phyloP scores from a whole-genome alignment of 2,329 filamentous ascomycete genomes.

The Lachnellula hyalina region DNA sequence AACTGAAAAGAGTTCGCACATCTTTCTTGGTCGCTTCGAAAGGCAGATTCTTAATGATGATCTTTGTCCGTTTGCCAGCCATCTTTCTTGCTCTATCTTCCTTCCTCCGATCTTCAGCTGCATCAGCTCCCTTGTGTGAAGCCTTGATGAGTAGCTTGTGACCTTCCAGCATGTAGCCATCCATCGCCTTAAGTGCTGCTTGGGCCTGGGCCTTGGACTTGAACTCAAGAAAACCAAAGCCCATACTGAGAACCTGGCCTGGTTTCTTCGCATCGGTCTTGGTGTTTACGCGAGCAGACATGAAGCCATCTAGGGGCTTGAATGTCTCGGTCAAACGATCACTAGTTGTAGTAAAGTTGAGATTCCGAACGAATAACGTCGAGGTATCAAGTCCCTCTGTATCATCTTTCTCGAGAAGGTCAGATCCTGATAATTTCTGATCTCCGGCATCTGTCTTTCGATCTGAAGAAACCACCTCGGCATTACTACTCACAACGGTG shows the following conservation, averaged over 20 bases:
- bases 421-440: constrained; percentile 61
- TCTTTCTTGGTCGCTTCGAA: constrained; percentile 96
- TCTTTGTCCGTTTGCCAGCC: constrained; percentile 75
- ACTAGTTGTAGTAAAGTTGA: constrained; percentile 86
- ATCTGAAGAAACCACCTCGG: constrained; percentile 10
- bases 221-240: constrained; percentile 94
- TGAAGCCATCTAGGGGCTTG: constrained; percentile 76
- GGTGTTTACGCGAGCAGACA: constrained; percentile 86
- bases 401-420: constrained; percentile 56
- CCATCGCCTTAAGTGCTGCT: constrained; percentile 77
- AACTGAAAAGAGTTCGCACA: constrained; percentile 74
- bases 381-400: constrained; percentile 57
- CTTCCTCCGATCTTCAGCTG: constrained; percentile 77
- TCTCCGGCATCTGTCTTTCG: constrained; percentile 27
- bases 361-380: constrained; percentile 90
- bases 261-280: constrained; percentile 89
- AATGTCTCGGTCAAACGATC: constrained; percentile 72
- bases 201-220: constrained; percentile 70
- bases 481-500: constrained; percentile 21
- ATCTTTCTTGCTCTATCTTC: constrained; percentile 80
- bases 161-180: constrained; percentile 79
- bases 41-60: constrained; percentile 96
- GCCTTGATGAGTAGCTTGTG: constrained; percentile 81
- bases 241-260: constrained; percentile 88
- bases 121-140: constrained; percentile 82